These are phyloP conservation scores for Thelephora terrestris DNA, from an alignment of 1,284 basidiomycete genomes.

Conservation along the genomic window DNA sequence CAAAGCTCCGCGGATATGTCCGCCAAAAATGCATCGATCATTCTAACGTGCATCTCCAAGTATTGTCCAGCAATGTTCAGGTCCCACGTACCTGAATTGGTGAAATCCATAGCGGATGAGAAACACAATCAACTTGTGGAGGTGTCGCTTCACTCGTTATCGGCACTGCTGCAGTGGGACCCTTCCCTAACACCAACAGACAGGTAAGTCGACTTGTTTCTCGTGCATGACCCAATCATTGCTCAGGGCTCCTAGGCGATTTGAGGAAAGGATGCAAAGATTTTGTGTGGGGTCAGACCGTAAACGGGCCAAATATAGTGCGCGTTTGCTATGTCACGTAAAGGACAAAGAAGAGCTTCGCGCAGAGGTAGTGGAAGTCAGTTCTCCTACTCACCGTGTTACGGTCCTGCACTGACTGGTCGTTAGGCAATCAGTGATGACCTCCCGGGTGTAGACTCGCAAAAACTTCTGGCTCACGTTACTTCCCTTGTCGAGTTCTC, in stretches of 20 bases:
- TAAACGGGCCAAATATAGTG: constrained; percentile 81
- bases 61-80: constrained; percentile 68
- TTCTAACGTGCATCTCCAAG: constrained; percentile 67
- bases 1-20: constrained; percentile 25
- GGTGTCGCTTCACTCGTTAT: constrained; percentile 66
- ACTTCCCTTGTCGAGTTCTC: constrained; percentile 72
- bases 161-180: constrained; percentile 55
- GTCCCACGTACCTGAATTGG: constrained; percentile 65
- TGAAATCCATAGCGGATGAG: constrained; percentile 59
- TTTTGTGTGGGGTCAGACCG: constrained; percentile 54
- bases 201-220: constrained; percentile 40
- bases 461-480: constrained; percentile 56
- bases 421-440: constrained; percentile 45
- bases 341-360: constrained; percentile 45
- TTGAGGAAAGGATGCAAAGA: constrained; percentile 55
- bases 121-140: constrained; percentile 53
- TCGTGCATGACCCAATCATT: constrained; percentile 2
- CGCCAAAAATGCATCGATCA: constrained; percentile 36
- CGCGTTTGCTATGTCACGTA: constrained; percentile 61
- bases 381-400: constrained; percentile 13
- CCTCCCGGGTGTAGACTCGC: constrained; percentile 41
- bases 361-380: constrained; percentile 54
- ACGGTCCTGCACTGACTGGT: constrained; percentile 4
- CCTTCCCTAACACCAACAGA: constrained; percentile 48
- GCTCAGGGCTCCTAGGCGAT: constrained; percentile 33